A percentile compares a stretch with the other conserved stretches of the same genome.
Conservation (phyloP, 495 filamentous ascomycete species). For the Xylaria bambusicola region DNA sequence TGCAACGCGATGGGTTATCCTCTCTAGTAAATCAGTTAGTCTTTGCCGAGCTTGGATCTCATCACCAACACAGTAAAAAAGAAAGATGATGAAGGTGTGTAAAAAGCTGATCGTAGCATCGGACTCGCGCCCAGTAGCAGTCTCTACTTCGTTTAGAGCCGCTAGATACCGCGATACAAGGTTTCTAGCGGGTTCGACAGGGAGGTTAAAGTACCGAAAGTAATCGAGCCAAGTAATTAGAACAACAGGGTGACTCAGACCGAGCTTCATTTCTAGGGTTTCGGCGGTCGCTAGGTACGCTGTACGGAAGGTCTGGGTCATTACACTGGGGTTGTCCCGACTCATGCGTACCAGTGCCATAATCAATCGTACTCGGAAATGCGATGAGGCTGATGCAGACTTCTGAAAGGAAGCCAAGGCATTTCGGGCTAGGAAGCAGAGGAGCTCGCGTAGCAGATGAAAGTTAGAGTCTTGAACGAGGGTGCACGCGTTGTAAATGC, state of each 20-base stretch:
- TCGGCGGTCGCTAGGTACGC: neutral
- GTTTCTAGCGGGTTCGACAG: neutral
- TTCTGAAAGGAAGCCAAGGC: neutral
- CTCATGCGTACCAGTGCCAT: neutral
- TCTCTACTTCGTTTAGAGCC: neutral
- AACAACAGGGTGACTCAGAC: neutral
- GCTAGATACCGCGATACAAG: neutral
- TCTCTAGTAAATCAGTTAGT: neutral
- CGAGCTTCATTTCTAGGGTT: conserved; percentile 2
- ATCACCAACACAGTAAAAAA: conserved; percentile 6
- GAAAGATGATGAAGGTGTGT: neutral
- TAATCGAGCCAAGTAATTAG: conserved; percentile 1
- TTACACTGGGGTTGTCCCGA: neutral
- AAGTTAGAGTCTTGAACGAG: neutral
- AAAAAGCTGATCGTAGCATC: neutral
- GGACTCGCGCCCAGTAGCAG: neutral
- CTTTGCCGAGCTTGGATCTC: neutral
- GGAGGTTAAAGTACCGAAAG: conserved; percentile 7
- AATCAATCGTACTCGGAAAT: neutral
- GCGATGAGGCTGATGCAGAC: neutral
- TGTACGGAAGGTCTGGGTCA: conserved; percentile 1
- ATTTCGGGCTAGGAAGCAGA: conserved; percentile 2
- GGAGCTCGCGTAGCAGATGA: neutral
- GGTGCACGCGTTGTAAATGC: conserved; percentile 1
- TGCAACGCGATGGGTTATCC: neutral